Conservation (phyloP, 805 yeast species). For the Wickerhamomyces tratensis region DNA sequence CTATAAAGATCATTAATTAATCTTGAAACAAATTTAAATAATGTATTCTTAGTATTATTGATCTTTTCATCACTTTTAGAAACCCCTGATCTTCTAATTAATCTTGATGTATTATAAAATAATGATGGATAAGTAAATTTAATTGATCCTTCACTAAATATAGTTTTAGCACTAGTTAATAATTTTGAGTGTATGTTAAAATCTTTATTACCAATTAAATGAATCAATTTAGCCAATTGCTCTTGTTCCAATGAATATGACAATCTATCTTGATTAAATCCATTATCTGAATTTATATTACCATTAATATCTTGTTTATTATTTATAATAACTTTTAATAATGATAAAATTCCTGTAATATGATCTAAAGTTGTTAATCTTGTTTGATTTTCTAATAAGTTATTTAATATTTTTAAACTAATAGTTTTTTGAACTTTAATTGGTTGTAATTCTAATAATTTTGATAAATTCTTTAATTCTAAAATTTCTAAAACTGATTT, state of each 20-base stretch:
- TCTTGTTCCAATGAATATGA: constrained; percentile 43
- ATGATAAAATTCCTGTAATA: constrained; percentile 47
- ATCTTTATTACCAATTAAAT: constrained; percentile 44
- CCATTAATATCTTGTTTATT: constrained; percentile 15
- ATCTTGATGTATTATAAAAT: constrained; percentile 47
- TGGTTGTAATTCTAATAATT: constrained; percentile 46
- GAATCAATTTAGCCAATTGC: constrained; percentile 59
- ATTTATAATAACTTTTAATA: constrained; percentile 45
- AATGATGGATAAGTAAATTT: constrained; percentile 71
- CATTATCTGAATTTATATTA: constrained; percentile 2
- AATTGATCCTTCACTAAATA: constrained; percentile 48
- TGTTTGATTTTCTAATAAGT: constrained; percentile 32
- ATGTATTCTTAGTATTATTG: constrained; percentile 15
- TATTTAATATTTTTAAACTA: constrained; percentile 51
- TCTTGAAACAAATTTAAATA: constrained; percentile 69
- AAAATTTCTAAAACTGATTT: constrained; percentile 22
- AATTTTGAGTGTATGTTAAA: constrained; percentile 34
- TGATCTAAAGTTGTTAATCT: constrained; percentile 34
- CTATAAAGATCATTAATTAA: constrained; percentile 57
- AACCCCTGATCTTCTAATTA: constrained; percentile 38
- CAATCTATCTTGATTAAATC: constrained; percentile 15
- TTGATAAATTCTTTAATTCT: constrained; percentile 38
- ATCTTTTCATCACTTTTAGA: constrained; percentile 11
- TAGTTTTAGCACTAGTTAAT: constrained; percentile 33
- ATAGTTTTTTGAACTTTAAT: constrained; percentile 42